Percentiles rank a stretch among this genome's conserved stretches.
Conservation (phyloP, 352 stramenopile species). For the Phytophthora pisi region DNA sequence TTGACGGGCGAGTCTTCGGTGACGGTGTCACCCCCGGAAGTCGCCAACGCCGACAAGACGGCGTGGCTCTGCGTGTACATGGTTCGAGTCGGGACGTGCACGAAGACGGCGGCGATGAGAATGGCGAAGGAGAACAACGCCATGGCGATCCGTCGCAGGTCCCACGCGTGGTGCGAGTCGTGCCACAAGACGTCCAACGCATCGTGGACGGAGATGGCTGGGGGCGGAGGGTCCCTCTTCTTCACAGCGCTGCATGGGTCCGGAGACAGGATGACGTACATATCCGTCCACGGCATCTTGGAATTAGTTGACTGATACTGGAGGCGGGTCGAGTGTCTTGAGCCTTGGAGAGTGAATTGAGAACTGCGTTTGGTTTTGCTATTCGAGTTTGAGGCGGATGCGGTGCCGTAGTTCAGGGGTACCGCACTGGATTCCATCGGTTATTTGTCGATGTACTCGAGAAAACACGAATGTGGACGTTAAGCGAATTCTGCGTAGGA, state of each 20-base stretch:
- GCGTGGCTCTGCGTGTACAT: slow-evolving; percentile 38
- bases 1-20: slow-evolving; percentile 41
- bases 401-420: neutral
- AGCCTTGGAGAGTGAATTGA: neutral
- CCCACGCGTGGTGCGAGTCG: slow-evolving; percentile 39
- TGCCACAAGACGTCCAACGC: slow-evolving; percentile 38
- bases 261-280: slow-evolving; percentile 11
- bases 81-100: slow-evolving; percentile 35
- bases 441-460: neutral
- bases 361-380: slow-evolving; percentile 1
- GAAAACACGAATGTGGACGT: neutral
- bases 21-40: slow-evolving; percentile 44
- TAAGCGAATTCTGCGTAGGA: neutral
- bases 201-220: slow-evolving; percentile 18
- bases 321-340: neutral
- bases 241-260: neutral
- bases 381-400: neutral
- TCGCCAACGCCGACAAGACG: slow-evolving; percentile 32
- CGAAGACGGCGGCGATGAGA: slow-evolving; percentile 44
- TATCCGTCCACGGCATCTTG: slow-evolving; percentile 8
- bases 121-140: slow-evolving; percentile 39
- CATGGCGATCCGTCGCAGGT: slow-evolving; percentile 31
- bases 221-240: neutral
- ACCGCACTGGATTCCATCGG: neutral
- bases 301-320: neutral